A percentile compares a stretch with the other conserved stretches of the same genome.
phyloP scores from a whole-genome alignment of 306 rosid genomes.

The Hylodesmum podocarpum region DNA sequence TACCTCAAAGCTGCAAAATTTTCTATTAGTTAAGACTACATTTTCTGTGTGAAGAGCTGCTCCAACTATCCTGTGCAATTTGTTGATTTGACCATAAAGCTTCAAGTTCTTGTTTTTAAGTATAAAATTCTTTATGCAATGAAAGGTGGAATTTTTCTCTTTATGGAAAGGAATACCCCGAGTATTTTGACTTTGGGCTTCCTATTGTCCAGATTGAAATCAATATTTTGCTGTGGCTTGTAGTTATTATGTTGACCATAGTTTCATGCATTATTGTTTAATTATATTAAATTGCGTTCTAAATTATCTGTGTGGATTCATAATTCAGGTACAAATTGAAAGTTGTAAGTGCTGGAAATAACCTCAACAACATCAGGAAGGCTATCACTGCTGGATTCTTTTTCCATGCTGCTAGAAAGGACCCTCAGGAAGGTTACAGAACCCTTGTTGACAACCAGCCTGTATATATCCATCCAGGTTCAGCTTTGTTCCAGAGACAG shows the following conservation, averaged over 20 bases:
- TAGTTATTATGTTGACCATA: background rate
- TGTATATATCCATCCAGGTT: constrained; percentile 76
- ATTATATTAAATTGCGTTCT: constrained; percentile 17
- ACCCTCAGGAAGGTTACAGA: constrained; percentile 84
- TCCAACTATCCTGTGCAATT: background rate
- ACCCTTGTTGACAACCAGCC: constrained; percentile 84
- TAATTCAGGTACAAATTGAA: constrained; percentile 79
- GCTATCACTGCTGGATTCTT: constrained; percentile 83
- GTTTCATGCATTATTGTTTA: background rate
- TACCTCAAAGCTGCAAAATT: background rate
- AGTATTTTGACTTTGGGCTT: background rate
- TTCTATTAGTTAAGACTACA: background rate
- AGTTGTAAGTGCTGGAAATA: constrained; percentile 74
- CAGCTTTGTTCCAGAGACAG: constrained; percentile 78
- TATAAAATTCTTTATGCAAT: background rate
- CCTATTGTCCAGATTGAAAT: background rate
- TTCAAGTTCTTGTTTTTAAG: background rate
- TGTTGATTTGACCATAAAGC: no score
- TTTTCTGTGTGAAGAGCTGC: background rate
- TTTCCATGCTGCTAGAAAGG: constrained; percentile 78
- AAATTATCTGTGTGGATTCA: background rate
- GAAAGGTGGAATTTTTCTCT: background rate
- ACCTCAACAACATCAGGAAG: constrained; percentile 71
- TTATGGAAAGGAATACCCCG: background rate
- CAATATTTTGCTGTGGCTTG: background rate